Evolutionary conservation across 129 eudicot genomes (phyloP).

Genomic region (Dittrichia graveolens): DNA sequence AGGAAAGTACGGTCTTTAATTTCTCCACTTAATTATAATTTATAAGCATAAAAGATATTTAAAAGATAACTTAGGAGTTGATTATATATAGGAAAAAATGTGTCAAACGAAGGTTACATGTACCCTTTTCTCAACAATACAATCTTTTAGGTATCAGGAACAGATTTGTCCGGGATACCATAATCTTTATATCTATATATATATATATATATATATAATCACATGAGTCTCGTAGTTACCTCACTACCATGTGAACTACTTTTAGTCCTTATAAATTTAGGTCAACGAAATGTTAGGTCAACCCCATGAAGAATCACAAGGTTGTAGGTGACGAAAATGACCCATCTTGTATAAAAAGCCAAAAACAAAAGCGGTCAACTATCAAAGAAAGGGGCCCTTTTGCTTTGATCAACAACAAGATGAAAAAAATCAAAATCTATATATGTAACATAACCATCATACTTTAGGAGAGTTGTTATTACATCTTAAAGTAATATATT

Average conservation of each 20-base stretch:
- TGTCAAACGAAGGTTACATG: neutral
- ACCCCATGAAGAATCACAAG: constrained; percentile 32
- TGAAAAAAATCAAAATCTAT: neutral
- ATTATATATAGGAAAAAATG: neutral
- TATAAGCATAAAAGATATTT: neutral
- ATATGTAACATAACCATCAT: neutral
- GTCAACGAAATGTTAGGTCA: constrained; percentile 37
- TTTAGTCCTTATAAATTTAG: constrained; percentile 21
- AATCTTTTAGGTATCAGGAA: constrained; percentile 25
- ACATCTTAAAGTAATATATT: too few species aligned
- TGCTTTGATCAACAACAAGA: neutral
- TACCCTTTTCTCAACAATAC: constrained; percentile 13
- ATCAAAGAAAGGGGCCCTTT: constrained; percentile 22
- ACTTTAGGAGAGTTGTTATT: too few species aligned
- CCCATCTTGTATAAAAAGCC: constrained; percentile 21
- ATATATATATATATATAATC: neutral
- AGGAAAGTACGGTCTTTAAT: too few species aligned
- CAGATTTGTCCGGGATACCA: constrained; percentile 25
- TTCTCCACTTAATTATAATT: too few species aligned
- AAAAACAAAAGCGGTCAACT: constrained; percentile 15
- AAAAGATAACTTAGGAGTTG: neutral
- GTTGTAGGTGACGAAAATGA: constrained; percentile 35
- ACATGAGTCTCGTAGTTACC: constrained; percentile 31
- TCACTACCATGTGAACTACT: constrained; percentile 31
- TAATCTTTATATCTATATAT: constrained; percentile 12